Base-by-base conservation (phyloP, 345 rosid species). In the Moricandia moricandioides region DNA sequence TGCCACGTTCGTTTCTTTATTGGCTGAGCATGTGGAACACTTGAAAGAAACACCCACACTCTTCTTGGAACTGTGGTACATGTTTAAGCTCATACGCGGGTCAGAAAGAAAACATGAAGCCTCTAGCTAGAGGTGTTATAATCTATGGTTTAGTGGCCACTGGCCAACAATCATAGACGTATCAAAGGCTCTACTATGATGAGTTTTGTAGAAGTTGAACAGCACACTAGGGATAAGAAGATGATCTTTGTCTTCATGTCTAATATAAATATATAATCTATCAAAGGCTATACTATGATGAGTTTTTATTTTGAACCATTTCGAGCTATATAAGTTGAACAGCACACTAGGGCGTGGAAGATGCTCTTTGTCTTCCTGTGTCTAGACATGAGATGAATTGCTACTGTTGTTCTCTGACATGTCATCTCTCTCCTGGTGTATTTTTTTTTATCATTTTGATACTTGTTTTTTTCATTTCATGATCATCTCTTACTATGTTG, bases 401-500 rank as follows among this genome's bases (percentile, higher is more conserved):
- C 8, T n/a, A n/a, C 52, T 45, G 17, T 45, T 45, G 8, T n/a
- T 45, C 3, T 45, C 17, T 45, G 17, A 45, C 17, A n/a, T 45
- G 17, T 37, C 49, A 11, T 39, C 45, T 39, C 54, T 11, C 24
- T 56, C 21, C 34, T 14, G 43, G 14, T 66, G 30, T 40, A 11
- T 40, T 45, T 17, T 18, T 60, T 7, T 47, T 49, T 30, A 1
- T 0, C n/a, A 21, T 2, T 58, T 35, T 16, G 49, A 5, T 55
- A 11, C 27, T 9, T 74, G 34, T 43, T 18, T n/a, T 40, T 11
- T 3, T 39, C 18, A 43, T 10, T 21, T 7, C 24, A 30, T 70
- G 77, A 14, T 52, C 2, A 47, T 72, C 31, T 27, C 11, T 68
- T 72, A 17, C 45, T 75, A 49, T 81, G 49, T 74, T 79, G 55